Conservation (phyloP, 2,329 filamentous ascomycete genomes). For the Hymenoscyphus repandus region DNA sequence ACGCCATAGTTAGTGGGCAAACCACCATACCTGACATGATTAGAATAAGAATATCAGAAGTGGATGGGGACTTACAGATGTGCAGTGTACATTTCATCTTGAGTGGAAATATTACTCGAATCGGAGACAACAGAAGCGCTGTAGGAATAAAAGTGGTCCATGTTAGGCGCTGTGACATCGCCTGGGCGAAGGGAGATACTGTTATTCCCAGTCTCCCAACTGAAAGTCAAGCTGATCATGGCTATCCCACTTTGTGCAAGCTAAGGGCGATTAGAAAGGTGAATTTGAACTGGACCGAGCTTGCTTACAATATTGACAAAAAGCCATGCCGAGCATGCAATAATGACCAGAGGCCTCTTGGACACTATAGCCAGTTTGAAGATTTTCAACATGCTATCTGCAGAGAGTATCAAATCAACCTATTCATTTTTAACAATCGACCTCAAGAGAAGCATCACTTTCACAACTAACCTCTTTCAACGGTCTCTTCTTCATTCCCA, state of each 20-base stretch:
- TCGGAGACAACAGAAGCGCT: constrained; percentile 16
- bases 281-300: neutral
- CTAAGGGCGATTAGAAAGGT: constrained; percentile 21
- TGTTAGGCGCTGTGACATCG: constrained; percentile 34
- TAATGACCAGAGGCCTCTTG: constrained; percentile 25
- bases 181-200: constrained; percentile 32
- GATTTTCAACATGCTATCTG: constrained; percentile 31
- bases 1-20: constrained; percentile 31
- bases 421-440: constrained; percentile 5
- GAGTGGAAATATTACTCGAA: constrained; percentile 10
- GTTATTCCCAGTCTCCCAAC: constrained; percentile 35
- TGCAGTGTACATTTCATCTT: constrained; percentile 39
- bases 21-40: constrained; percentile 34
- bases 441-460: neutral
- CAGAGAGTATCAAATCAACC: constrained; percentile 30
- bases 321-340: constrained; percentile 29
- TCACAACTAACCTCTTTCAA: constrained; percentile 35
- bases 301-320: constrained; percentile 30
- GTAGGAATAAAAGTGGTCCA: constrained; percentile 33
- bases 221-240: constrained; percentile 38
- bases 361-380: constrained; percentile 28
- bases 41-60: neutral
- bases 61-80: constrained; percentile 30
- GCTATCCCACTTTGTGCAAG: constrained; percentile 40
- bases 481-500: constrained; percentile 34